Base-by-base conservation (phyloP, 2,329 filamentous ascomycete genomes). In the Fusarium sacchari region DNA sequence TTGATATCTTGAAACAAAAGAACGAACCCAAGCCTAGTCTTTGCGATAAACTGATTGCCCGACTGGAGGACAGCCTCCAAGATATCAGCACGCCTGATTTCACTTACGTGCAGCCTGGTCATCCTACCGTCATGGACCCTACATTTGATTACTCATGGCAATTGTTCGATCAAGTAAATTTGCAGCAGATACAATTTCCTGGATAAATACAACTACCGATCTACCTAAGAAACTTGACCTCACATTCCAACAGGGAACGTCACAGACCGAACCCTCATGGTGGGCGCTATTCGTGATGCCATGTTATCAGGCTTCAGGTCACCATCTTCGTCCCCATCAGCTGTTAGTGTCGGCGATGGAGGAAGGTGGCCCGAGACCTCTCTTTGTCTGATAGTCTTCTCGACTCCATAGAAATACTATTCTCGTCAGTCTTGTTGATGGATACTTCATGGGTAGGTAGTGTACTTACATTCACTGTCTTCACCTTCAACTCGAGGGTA, bases 221-320 rank as follows among this genome's bases (percentile, higher is more conserved):
- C 7, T 12, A 42, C 15, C 22, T 20, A 12, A 30, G 2, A 10
- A 22, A 14, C 1, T 4, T 28, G 20, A 3, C 7, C 10, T 60
- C 15, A 52, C 44, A 67, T 61, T 17, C 53, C 44, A 1, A 60
- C 17, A 1, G 64, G 64, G 7, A 67, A 67, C 0, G 64, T 67
- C 22, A 67, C 64, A 10, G 64, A 67, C 28, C 63, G 40, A 7
- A 67, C 63, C 34, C 62, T 15, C 5, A 42, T 32, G 0, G 28
- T 46, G 1, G 63, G 63, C 2, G 63, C 24, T 17, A 67, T 67
- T 3, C 63, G 63, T 3, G 64, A 67, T 5, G 64, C 64, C 64
- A 67, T 67, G 10, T 67, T 67, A 10, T 67, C 64, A 52, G 64
- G 62, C 24, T 67, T 67, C 15, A 67, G n/a, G 1, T 67, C 64